Evolutionary conservation across 2,329 filamentous ascomycete genomes (phyloP).

Genomic region (Pyricularia sp.): DNA sequence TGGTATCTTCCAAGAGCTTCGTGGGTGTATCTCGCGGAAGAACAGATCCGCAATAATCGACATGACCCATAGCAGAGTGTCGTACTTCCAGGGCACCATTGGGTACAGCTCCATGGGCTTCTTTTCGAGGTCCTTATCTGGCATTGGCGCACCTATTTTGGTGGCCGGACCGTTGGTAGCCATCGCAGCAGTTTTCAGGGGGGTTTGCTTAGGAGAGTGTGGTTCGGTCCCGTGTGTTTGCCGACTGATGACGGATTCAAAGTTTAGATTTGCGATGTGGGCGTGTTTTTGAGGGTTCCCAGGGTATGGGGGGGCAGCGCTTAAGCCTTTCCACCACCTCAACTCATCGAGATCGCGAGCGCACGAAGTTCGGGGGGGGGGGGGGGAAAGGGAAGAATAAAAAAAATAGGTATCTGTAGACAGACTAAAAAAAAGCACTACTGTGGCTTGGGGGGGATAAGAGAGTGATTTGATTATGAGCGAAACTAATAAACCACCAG

Average conservation of each 20-base stretch:
- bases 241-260: background rate
- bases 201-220: background rate
- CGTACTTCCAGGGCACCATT: slow-evolving; percentile 68
- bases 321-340: background rate
- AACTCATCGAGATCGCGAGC: background rate
- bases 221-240: background rate
- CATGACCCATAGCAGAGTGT: slow-evolving; percentile 67
- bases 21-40: slow-evolving; percentile 94
- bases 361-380: background rate
- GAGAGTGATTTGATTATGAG: background rate
- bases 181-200: background rate
- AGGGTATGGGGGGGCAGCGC: background rate
- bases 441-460: background rate
- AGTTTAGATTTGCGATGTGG: background rate
- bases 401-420: background rate
- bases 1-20: slow-evolving; percentile 91
- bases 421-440: background rate
- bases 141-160: slow-evolving; percentile 26
- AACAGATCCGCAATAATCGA: slow-evolving; percentile 88
- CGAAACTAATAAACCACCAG: background rate
- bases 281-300: background rate
- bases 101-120: slow-evolving; percentile 43
- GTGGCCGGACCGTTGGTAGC: slow-evolving; percentile 49
- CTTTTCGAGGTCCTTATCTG: slow-evolving; percentile 43
- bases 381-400: background rate